Evolutionary conservation across 306 rosid genomes (phyloP).

Genomic region (Datisca glomerata): DNA sequence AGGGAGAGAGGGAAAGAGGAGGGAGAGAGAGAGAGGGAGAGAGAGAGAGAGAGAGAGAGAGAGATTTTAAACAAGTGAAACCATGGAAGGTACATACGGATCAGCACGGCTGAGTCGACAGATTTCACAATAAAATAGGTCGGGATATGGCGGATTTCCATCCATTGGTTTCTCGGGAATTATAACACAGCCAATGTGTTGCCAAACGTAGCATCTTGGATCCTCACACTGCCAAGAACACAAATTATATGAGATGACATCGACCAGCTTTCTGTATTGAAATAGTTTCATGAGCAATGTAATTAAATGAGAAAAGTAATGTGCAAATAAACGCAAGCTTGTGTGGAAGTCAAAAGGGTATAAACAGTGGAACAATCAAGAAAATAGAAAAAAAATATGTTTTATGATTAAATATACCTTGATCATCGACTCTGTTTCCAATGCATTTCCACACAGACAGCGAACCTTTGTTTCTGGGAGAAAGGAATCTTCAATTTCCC

Average conservation of each 20-base stretch:
- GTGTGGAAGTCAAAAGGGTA: no score
- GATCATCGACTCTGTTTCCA: constrained; percentile 77
- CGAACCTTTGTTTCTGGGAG: constrained; percentile 61
- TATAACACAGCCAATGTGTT: constrained; percentile 81
- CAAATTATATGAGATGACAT: no score
- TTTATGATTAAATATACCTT: no score
- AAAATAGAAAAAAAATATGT: no score
- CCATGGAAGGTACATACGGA: constrained; percentile 51
- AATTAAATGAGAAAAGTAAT: background rate
- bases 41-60: no score
- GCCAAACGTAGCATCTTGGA: constrained; percentile 78
- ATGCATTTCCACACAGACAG: constrained; percentile 74
- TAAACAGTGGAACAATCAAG: no score
- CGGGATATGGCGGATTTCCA: constrained; percentile 54
- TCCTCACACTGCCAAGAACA: constrained; percentile 84
- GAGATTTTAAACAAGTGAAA: background rate
- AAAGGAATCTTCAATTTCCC: constrained; percentile 65
- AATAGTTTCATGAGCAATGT: no score
- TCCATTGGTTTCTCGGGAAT: constrained; percentile 84
- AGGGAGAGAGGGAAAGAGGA: no score
- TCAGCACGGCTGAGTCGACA: constrained; percentile 96
- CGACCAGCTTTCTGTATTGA: no score
- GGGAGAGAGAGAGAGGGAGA: no score
- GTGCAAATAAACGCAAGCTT: no score
- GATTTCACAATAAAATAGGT: constrained; percentile 68